Conservation (phyloP, 2,329 filamentous ascomycete genomes). For the Colletotrichum sp. region DNA sequence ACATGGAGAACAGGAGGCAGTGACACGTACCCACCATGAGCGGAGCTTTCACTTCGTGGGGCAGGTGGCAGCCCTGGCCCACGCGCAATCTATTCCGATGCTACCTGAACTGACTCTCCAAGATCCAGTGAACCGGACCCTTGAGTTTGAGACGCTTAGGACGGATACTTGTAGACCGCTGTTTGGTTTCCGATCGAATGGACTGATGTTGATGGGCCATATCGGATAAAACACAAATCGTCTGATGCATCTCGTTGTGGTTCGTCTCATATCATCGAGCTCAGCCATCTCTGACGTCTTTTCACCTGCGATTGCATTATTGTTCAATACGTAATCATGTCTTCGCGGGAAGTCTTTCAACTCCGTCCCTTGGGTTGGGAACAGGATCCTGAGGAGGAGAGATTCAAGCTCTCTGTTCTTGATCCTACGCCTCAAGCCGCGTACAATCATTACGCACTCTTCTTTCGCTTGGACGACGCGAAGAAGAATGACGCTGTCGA, state of each 20-base stretch:
- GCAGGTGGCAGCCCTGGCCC: background rate
- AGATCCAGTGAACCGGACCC: background rate
- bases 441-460: background rate
- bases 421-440: background rate
- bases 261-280: background rate
- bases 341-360: background rate
- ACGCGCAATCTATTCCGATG: background rate
- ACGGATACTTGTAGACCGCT: background rate
- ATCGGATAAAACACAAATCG: background rate
- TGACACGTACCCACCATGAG: background rate
- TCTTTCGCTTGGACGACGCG: background rate
- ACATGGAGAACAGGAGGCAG: background rate
- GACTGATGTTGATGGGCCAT: background rate
- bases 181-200: background rate
- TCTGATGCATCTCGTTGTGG: background rate
- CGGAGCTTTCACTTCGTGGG: background rate
- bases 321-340: background rate
- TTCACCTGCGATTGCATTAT: background rate
- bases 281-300: background rate
- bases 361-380: background rate
- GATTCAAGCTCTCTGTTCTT: background rate
- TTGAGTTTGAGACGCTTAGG: background rate
- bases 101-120: background rate
- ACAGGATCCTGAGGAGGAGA: background rate
- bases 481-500: background rate